phyloP scores from a whole-genome alignment of 805 yeast genomes.

The Lachancea waltii region DNA sequence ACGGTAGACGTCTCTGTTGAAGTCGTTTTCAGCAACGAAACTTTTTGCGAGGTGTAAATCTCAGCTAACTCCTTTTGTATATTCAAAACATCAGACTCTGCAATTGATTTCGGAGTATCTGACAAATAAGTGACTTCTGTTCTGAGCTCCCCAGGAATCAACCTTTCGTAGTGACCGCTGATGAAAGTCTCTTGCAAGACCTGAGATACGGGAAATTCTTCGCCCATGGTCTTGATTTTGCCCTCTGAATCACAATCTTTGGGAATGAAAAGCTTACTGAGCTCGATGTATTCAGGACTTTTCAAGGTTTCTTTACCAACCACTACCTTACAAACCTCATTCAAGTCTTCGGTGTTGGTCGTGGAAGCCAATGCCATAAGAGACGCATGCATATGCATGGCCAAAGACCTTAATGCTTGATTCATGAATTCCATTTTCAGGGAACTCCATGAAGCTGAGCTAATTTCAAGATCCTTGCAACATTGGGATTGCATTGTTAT shows the following conservation, averaged over 20 bases:
- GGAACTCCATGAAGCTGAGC: constrained; percentile 18
- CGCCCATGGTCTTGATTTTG: constrained; percentile 40
- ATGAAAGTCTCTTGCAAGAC: constrained; percentile 3
- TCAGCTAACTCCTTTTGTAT: constrained; percentile 7
- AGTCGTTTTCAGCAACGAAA: neutral
- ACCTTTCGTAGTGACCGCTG: constrained; percentile 2
- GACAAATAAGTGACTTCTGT: constrained; percentile 7
- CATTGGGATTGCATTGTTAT: constrained; percentile 16
- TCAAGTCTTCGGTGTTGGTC: neutral
- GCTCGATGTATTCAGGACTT: constrained; percentile 13
- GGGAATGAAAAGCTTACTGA: constrained; percentile 36
- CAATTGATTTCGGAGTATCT: constrained; percentile 2
- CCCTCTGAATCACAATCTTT: constrained; percentile 46
- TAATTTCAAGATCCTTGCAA: constrained; percentile 16
- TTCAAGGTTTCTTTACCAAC: constrained; percentile 5
- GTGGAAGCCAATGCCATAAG: constrained; percentile 11
- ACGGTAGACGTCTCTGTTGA: neutral
- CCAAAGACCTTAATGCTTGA: constrained; percentile 21
- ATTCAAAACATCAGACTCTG: neutral
- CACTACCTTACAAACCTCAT: constrained; percentile 2
- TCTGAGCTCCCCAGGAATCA: constrained; percentile 11
- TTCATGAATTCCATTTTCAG: constrained; percentile 22
- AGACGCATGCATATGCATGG: constrained; percentile 13
- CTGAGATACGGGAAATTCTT: constrained; percentile 27
- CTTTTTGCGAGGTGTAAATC: constrained; percentile 6